Base-by-base conservation (phyloP, 2,329 filamentous ascomycete genomes). In the Fusarium sarcochroum region DNA sequence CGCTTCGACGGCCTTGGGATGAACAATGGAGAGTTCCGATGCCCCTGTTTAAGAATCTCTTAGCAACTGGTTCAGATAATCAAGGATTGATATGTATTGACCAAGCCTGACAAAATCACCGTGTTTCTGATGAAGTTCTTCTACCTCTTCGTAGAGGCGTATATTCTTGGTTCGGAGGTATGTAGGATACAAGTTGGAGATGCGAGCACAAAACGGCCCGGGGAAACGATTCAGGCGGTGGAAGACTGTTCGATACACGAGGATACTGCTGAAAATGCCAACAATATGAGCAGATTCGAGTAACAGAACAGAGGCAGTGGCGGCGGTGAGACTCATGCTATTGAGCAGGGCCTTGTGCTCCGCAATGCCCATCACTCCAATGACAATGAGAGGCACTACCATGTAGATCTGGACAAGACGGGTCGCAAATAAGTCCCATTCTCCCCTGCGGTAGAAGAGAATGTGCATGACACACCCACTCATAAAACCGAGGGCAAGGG, bases 181-280 rank as follows among this genome's bases (percentile, higher is more conserved):
- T 2, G 75, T 75, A 8, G 71, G 52, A 41, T 73, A 71, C 4
- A 66, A 64, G 14, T 74, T 76, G 7, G 70, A 76, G n/a, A 74
- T 45, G 7, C 70, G 66, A 17, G 72, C 75, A 11, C 50, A 14
- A 27, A 76, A 75, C 1, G 76, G 76, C 0, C 76, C 75, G 0
- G 75, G 66, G 23, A 76, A 78, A 4, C 57, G 49, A n/a, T 72
- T 69, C 34, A 78, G 38, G 2, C 68, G 68, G 41, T 77, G 75
- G 20, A 77, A 75, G 4, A 56, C 1, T 3, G 27, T 15, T 11
- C 65, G 49, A 10, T 68, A 66, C 8, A 56, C 6, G 6, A 56
- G 14, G 14, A 66, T 63, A 30, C 65, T 68, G 3, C 40, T 27
- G 21, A 62, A 56, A 6, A 63, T 21, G 2, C 59, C 59, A 3